Conservation (phyloP, 345 rosid genomes). For the Geranium rotundifolium region DNA sequence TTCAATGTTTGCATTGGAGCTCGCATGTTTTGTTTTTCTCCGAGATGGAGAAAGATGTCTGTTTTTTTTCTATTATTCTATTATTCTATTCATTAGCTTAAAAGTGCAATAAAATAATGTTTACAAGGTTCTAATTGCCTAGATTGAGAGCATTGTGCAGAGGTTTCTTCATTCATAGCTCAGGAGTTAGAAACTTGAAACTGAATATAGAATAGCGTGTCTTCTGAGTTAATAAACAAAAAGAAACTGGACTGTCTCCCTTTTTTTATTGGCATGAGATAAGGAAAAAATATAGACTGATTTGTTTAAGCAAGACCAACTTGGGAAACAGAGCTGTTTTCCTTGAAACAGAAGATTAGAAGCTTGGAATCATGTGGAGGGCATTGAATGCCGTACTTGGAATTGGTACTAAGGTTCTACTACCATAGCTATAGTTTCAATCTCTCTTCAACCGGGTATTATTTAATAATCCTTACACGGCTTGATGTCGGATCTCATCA, state of each 20-base stretch:
- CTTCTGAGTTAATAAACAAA: conserved; percentile 9
- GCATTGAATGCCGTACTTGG: conserved; percentile 47
- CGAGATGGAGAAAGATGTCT: conserved; percentile 58
- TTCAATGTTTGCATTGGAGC: conserved; percentile 48
- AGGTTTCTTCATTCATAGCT: conserved; percentile 9
- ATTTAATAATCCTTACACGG: conserved; percentile 25
- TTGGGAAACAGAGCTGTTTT: conserved; percentile 23
- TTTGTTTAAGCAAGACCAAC: conserved; percentile 17
- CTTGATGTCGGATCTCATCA: conserved; percentile 46
- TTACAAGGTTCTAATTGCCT: conserved; percentile 2
- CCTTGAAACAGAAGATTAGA: conserved; percentile 34
- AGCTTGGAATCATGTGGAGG: conserved; percentile 54
- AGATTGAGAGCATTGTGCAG: neutral
- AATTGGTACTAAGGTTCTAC: conserved; percentile 29
- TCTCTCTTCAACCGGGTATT: conserved; percentile 25
- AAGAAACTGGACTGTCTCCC: conserved; percentile 9
- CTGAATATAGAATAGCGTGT: conserved; percentile 8
- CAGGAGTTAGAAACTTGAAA: conserved; percentile 18
- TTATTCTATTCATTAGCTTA: conserved; percentile 7
- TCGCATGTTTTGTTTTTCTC: conserved; percentile 34
- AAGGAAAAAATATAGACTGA: no score
- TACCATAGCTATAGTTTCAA: conserved; percentile 15
- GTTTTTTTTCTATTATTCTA: conserved; percentile 43
- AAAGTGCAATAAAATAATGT: conserved; percentile 2
- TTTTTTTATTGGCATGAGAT: neutral